Conservation (phyloP, 2,329 filamentous ascomycete genomes). For the Paramyrothecium sp. region DNA sequence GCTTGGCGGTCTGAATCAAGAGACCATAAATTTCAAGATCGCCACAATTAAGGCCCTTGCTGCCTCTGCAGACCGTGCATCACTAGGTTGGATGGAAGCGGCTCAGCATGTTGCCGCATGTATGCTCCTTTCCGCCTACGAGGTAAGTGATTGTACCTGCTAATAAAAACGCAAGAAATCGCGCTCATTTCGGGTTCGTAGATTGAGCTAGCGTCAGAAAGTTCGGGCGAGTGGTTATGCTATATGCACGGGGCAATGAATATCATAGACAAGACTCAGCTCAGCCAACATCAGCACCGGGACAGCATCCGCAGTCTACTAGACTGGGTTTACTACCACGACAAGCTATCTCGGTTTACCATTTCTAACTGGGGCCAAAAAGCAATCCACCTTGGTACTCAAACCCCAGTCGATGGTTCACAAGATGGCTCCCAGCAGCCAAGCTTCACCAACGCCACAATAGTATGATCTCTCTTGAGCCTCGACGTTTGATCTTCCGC, state of each 20-base stretch:
- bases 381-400: not conserved
- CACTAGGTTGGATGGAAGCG: slow-evolving; percentile 1
- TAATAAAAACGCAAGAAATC: not conserved
- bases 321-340: slow-evolving; percentile 18
- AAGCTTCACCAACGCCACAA: not conserved
- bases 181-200: not conserved
- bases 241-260: slow-evolving; percentile 15
- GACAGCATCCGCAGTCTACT: slow-evolving; percentile 7
- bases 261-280: slow-evolving; percentile 7
- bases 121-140: slow-evolving; percentile 17
- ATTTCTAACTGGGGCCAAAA: slow-evolving; percentile 12
- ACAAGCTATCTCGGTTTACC: slow-evolving; percentile 15
- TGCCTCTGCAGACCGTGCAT: not conserved
- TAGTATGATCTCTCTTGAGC: not conserved
- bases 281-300: not conserved
- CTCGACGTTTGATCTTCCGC: not conserved
- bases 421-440: not conserved
- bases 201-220: slow-evolving; percentile 11
- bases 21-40: slow-evolving; percentile 13
- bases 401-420: not conserved
- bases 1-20: slow-evolving; percentile 1
- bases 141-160: slow-evolving; percentile 7
- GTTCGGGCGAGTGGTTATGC: slow-evolving; percentile 17
- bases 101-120: slow-evolving; percentile 15
- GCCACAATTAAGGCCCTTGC: slow-evolving; percentile 10